Percentiles rank a stretch among this genome's conserved stretches.
Conservation (phyloP, 768 basidiomycete species). For the Dendrothele bispora region DNA sequence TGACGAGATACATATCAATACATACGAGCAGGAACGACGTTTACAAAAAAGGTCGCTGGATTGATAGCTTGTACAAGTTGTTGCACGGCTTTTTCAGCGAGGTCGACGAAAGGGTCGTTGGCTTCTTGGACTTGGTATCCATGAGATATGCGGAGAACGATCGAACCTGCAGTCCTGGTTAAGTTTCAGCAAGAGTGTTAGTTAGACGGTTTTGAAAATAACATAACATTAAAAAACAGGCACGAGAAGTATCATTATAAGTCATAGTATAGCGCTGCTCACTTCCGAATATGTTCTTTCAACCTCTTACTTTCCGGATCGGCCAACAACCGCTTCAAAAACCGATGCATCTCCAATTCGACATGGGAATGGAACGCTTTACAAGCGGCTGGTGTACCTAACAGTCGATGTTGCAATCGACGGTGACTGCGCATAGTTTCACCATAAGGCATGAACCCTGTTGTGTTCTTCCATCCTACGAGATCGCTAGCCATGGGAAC, state of each 20-base stretch:
- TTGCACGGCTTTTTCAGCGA: constrained; percentile 6
- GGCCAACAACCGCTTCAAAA: constrained; percentile 8
- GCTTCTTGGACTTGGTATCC: constrained; percentile 8
- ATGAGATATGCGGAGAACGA: constrained; percentile 10
- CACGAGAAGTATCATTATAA: no score
- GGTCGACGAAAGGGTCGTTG: constrained; percentile 4
- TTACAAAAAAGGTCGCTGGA: constrained; percentile 4
- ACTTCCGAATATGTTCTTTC: constrained; percentile 4
- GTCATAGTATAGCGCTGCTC: neutral
- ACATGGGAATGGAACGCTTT: constrained; percentile 4
- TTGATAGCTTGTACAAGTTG: neutral
- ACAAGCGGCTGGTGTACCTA: constrained; percentile 7
- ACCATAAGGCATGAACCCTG: constrained; percentile 7
- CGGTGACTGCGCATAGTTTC: constrained; percentile 5
- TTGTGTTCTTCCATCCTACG: constrained; percentile 7
- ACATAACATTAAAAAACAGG: neutral
- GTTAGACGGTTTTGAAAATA: no score
- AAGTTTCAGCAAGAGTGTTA: no score
- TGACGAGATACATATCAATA: neutral
- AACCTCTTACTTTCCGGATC: constrained; percentile 4
- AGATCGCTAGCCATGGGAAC: constrained; percentile 14
- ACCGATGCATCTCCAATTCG: constrained; percentile 7
- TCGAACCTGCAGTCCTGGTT: constrained; percentile 6
- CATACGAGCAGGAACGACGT: constrained; percentile 5
- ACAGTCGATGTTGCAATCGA: constrained; percentile 8